Evolutionary conservation across 1,284 basidiomycete species (phyloP), one percentile per base, ranked within the genome.

Genomic region (Athelia psychrophila): DNA sequence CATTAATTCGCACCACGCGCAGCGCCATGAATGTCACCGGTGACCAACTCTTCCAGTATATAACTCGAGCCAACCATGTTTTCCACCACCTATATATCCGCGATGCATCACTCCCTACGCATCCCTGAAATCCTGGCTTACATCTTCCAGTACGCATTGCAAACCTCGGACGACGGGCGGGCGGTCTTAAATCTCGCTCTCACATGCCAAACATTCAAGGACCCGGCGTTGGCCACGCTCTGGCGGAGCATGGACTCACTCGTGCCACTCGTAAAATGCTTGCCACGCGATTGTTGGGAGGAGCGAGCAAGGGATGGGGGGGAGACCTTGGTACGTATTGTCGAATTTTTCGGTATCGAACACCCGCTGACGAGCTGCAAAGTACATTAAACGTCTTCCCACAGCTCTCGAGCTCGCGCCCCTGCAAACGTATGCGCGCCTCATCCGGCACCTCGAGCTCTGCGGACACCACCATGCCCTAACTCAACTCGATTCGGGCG

Each of bases 251-350:
- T 42, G 38, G 20, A n/a, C 9, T 42, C 38, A 9, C 38, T 42
- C 38, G 38, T 42, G n/a, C 38, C 38, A n/a, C 20, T 42, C 9
- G 20, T 42, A 6, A 42, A 42, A n/a, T 42, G 38, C 38, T 46
- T 51, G 27, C 63, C 54, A 30, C 56, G 63, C 42, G 67, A 70
- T 2, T 51, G 63, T 47, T 65, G 65, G 15, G 67, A 58, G 40
- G 66, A 54, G 23, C 65, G 67, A 30, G 51, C 58, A n/a, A 18
- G 15, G 12, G 33, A 42, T 42, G 38, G 20, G 8, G n/a, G 16
- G n/a, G 38, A 22, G 6, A 42, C 38, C 10, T n/a, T 35, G n/a
- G 38, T 42, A 42, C 20, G 38, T 6, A n/a, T 18, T 8, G 16
- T 42, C 38, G 6, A 42, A 42, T 16, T 42, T n/a, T n/a, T 16